Base-by-base conservation (phyloP, 129 eudicot species). In the Chrysanthemum lavandulifolium region DNA sequence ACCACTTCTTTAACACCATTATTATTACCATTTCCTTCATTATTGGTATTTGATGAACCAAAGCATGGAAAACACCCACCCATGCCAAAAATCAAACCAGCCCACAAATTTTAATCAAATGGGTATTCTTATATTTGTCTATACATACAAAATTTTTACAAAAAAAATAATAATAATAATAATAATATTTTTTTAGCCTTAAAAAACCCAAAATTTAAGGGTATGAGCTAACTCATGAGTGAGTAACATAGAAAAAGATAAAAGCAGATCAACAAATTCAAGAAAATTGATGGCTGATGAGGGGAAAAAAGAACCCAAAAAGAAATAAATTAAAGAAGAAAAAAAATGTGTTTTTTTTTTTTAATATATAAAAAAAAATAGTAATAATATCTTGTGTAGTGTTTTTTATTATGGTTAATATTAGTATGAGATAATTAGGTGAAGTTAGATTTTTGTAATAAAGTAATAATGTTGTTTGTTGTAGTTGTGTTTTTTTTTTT, bases 1-100 rank as follows among this genome's bases (percentile, higher is more conserved):
- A 53, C 76, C 67, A 77, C 84, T 86, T 84, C 89, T 71, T 85
- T 87, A 23, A 85, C 95, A 77, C 81, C 89, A 82, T 7, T 40
- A 40, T 40, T 40, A 82, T 73, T 73, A 36, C 18, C 53, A 61
- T 72, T 77, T 4, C 61, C 82, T 16, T 68, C 84, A 53, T 53
- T 53, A 53, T 52, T 52, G 13, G 31, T 50, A 16, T 87, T 82
- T 74, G 91, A 85, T 88, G 97, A 88, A 79, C 89, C 83, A 82
- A 83, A 84, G 79, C 97, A 91, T 43, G 91, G 88, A 68, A 91
- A 80, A 88, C 97, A 91, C 81, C 96, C 89, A 71, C 93, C 97
- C 97, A 87, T 91, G 83, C 80, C 84, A 65, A 73, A 85, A 78
- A 52, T 69, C 27, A 72, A 52, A 77, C 53, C 64, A 69, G 69